Evolutionary conservation across 2,329 filamentous ascomycete species (phyloP), one percentile per base, ranked within the genome.

Genomic region (Phoma sp.): DNA sequence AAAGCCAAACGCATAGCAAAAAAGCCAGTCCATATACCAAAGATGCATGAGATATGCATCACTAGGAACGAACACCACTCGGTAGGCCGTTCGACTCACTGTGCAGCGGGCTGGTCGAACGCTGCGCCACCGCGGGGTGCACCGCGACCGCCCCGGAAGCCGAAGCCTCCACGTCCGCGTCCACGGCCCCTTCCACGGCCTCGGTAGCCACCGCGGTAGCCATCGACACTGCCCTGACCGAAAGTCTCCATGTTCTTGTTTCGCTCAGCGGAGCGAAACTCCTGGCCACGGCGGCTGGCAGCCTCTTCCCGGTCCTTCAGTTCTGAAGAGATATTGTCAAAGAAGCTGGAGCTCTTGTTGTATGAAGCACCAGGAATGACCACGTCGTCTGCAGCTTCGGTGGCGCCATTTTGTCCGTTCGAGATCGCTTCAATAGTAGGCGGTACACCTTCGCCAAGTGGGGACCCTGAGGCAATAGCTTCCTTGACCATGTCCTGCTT

Each of bases 231-330:
- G 48, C 93, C 93, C 75, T 98, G 93, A 8, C 95, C 95, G 65
- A 99, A 99, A 0, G 95, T 99, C 78, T 99, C 95, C 71, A 99
- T 90, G 74, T 98, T 98, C 79, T 92, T 92, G 75, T 89, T 92
- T 74, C 96, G 91, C 74, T 98, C 95, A 75, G 98, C 92, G 35
- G 88, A 89, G 49, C 95, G 88, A 87, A 95, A 96, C 74, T 96
- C 92, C 43, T 90, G 87, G 29, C 92, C 92, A 60, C 86, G 84
- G 4, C 83, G 84, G 37, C 81, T 73, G 29, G 76, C 82, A 35
- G 87, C 88, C 58, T 94, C 91, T 46, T 91, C 87, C 38, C 95
- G 87, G 63, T 99, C 95, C 75, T 90, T 96, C 59, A 91, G 85
- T 74, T 99, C 95, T 63, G 91, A 96, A 0, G 92, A 96, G 62